Base-by-base conservation (phyloP, 768 basidiomycete genomes). In the Cystobasidium onofrii region DNA sequence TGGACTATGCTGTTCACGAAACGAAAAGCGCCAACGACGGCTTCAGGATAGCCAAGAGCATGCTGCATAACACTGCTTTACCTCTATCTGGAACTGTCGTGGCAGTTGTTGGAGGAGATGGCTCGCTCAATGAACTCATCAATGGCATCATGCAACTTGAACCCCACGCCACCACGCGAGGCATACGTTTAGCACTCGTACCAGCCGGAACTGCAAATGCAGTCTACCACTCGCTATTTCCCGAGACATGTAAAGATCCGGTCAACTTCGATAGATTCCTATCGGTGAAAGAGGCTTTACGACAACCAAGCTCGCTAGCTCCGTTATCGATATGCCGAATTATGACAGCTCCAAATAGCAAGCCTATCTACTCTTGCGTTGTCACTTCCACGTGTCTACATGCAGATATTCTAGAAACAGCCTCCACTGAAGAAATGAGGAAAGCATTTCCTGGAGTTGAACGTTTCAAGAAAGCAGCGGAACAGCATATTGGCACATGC, bases 191-290 rank as follows among this genome's bases (percentile, higher is more conserved):
- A 4, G 61, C 76, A 23, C 17, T 77, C 36, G 15, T 78, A 1
- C 91, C 92, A 2, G 86, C 86, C 63, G 92, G 92, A 29, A 95
- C 92, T n/a, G 93, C 92, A 52, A 97, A 98, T 80, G 95, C 95
- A 0, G 84, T 96, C 39, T 93, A 89, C 81, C 84, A 86, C 6
- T 88, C 90, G 7, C 81, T 92, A 33, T 94, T 89, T 80, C 87
- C 87, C 0, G 85, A 86, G 0, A 25, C 77, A 78, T 10, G 76
- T 76, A 18, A 78, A 74, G 64, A 73, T 71, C 29, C 12, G 9
- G 31, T 12, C 74, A 15, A 10, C 27, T 31, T 27, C 44, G 54
- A 64, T 70, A 33, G 36, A 36, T 62, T 43, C 71, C 63, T 73
- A 29, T 25, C 64, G 46, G 29, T 73, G 67, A 34, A 76, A 75